Percentiles rank a stretch among this genome's conserved stretches.
Evolutionary conservation across 306 rosid genomes (phyloP).

Genomic region (Macrotyloma uniflorum): DNA sequence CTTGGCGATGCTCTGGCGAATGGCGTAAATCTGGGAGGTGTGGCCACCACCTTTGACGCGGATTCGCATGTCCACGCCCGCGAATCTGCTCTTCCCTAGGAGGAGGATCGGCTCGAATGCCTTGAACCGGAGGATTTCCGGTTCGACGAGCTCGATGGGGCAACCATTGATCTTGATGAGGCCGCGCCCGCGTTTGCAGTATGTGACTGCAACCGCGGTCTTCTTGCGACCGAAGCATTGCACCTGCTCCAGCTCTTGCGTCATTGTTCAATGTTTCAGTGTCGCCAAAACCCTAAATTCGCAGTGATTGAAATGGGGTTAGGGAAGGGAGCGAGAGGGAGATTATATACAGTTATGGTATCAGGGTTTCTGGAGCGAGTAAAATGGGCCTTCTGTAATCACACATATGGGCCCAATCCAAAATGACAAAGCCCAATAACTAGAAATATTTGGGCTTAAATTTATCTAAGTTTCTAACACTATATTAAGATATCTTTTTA

Average conservation of each 20-base stretch:
- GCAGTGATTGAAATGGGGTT: not conserved
- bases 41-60: constrained; percentile 87
- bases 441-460: too few relatives aligned
- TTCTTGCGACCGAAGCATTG: constrained; percentile 91
- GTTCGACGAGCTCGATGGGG: constrained; percentile 80
- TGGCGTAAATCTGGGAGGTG: constrained; percentile 86
- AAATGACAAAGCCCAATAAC: too few relatives aligned
- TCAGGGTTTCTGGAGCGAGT: constrained; percentile 11
- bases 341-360: not conserved
- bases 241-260: constrained; percentile 55
- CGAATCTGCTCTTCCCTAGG: constrained; percentile 68
- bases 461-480: too few relatives aligned
- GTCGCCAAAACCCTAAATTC: constrained; percentile 24
- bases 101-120: constrained; percentile 82
- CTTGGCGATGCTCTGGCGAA: constrained; percentile 82
- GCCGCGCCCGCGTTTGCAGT: constrained; percentile 87
- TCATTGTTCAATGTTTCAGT: not conserved
- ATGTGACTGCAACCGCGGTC: constrained; percentile 87
- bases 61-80: constrained; percentile 79
- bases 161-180: constrained; percentile 85
- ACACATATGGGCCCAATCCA: not conserved
- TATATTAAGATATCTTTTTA: too few relatives aligned
- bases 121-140: constrained; percentile 84
- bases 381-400: too few relatives aligned
- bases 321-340: not conserved